These are phyloP conservation scores for Fusarium buharicum DNA, from an alignment of 2,329 filamentous ascomycete genomes.

Conservation along the genomic window DNA sequence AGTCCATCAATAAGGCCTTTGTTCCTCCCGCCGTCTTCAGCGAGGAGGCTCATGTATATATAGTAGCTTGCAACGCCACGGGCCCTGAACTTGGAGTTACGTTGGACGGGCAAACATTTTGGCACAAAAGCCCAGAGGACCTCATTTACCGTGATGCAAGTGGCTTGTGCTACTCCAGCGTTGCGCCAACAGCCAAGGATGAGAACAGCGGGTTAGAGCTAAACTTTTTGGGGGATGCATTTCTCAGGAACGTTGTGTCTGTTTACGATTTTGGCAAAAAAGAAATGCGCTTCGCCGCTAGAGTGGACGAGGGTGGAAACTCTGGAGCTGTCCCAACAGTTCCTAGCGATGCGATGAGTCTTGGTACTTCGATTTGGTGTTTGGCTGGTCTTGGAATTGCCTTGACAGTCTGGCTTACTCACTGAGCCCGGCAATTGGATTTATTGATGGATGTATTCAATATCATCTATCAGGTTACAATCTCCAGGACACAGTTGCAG, in stretches of 20 bases:
- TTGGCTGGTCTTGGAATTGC: background rate
- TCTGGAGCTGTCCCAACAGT: background rate
- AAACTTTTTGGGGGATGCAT: slow-evolving; percentile 58
- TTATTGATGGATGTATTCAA: too few species aligned
- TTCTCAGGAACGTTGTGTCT: slow-evolving; percentile 60
- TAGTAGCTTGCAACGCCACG: slow-evolving; percentile 55
- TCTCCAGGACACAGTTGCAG: too few species aligned
- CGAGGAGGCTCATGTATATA: slow-evolving; percentile 45
- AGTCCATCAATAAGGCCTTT: slow-evolving; percentile 54
- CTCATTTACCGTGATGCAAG: slow-evolving; percentile 41
- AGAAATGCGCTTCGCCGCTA: slow-evolving; percentile 57
- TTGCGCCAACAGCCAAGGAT: slow-evolving; percentile 1
- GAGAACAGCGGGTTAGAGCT: background rate
- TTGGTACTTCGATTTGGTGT: background rate
- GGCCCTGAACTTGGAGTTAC: slow-evolving; percentile 54
- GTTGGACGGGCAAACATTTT: slow-evolving; percentile 51
- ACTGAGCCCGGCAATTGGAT: too few species aligned
- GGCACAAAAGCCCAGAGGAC: slow-evolving; percentile 43
- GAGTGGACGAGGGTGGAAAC: background rate
- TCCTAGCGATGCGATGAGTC: background rate
- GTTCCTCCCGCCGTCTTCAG: slow-evolving; percentile 53
- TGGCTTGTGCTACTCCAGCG: slow-evolving; percentile 23
- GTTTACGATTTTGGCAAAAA: slow-evolving; percentile 61
- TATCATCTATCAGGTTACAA: too few species aligned
- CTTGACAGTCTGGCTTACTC: too few species aligned